Evolutionary conservation across 2,329 filamentous ascomycete species (phyloP), one percentile per base, ranked within the genome.

Genomic region (Sclerotinia sclerotiorum): DNA sequence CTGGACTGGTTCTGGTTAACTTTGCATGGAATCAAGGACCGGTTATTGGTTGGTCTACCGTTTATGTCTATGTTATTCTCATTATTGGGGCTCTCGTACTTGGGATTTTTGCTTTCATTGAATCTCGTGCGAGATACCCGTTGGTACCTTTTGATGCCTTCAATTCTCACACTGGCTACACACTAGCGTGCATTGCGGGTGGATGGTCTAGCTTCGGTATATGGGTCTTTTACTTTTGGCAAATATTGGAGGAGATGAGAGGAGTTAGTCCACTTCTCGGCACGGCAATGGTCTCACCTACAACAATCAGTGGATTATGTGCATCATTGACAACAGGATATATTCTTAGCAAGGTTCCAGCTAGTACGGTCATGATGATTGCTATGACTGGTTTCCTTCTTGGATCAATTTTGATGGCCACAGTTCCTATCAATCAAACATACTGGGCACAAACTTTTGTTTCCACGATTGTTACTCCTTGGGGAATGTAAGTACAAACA

Each of bases 371-470:
- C 5, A 81, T 82, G 75, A 72, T 80, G 57, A 72, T 78, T 35
- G 65, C 74, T 24, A 70, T 77, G 71, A 32, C 68, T 29, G 79
- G 79, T 0, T 84, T 84, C 73, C 77, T 79, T 11, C 69, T 79
- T 10, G 82, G 82, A 6, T 78, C 74, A 17, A 70, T 75, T 5
- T 65, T 76, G 21, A 58, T 75, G 5, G 72, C 72, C 11, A 74
- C 73, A 0, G 60, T 60, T 10, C 75, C 75, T 1, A 65, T 74
- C 5, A 27, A 68, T 3, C 74, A 76, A 46, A 83, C 79, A 0
- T 91, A 90, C 78, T 91, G 89, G 89, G 81, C 80, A 24, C 84
- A 89, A 70, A 81, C 84, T 0, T 91, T 91, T 74, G 81, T 88
- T 13, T 81, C 81, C 3, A 80, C 86, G 5, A 32, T 90, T 3